Conservation (phyloP, 192 early-diverging fungal species). For the Lobosporangium transversale region DNA sequence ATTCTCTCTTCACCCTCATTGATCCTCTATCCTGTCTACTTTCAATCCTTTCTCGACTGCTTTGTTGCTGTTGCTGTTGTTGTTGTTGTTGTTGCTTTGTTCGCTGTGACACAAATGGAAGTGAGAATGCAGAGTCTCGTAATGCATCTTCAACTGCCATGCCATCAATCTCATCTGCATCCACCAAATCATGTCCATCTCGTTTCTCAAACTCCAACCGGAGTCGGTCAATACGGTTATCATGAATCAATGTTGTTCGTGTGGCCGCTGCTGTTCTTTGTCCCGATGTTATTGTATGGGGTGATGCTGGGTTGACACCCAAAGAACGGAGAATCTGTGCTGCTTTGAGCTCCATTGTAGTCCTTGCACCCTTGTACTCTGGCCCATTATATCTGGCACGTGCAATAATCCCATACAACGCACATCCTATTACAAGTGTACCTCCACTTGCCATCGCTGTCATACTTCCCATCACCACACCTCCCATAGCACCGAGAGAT, state of each 20-base stretch:
- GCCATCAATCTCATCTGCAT: constrained; percentile 48
- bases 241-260: constrained; percentile 5
- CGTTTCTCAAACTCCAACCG: constrained; percentile 40
- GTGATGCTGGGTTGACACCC: constrained; percentile 18
- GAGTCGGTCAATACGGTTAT: constrained; percentile 21
- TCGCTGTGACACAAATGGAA: constrained; percentile 14
- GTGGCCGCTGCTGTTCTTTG: neutral
- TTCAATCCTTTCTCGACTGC: neutral
- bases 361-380: constrained; percentile 42
- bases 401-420: constrained; percentile 36
- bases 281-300: neutral
- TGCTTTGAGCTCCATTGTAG: constrained; percentile 38
- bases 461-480: constrained; percentile 53
- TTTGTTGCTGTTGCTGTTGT: neutral
- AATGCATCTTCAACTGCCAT: constrained; percentile 29
- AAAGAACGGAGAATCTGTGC: constrained; percentile 24
- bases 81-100: no score
- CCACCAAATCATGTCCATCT: constrained; percentile 27
- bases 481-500: constrained; percentile 56
- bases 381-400: constrained; percentile 48
- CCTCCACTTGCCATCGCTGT: constrained; percentile 55
- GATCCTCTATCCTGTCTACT: no score
- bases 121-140: constrained; percentile 15
- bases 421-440: constrained; percentile 50
- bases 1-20: constrained; percentile 13